Percentiles rank a stretch among this genome's conserved stretches.
phyloP scores from a whole-genome alignment of 768 basidiomycete genomes.

The Lentinula raphanica region DNA sequence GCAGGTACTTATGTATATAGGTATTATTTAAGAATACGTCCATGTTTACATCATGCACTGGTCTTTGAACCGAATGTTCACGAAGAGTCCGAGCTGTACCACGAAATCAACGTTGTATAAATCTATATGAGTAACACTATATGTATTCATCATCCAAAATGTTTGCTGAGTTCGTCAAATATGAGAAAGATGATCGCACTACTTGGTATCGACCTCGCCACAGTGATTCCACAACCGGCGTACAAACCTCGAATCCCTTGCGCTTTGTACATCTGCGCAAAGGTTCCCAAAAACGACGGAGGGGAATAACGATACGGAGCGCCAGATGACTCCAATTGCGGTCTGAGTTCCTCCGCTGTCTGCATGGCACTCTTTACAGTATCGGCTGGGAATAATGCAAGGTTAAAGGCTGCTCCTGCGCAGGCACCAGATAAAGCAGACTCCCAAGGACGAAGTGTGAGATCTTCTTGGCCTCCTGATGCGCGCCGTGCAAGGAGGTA shows the following conservation, averaged over 20 bases:
- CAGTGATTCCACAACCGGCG: slow-evolving; percentile 90
- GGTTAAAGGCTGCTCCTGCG: slow-evolving; percentile 80
- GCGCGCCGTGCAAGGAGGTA: slow-evolving; percentile 49
- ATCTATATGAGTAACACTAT: background rate
- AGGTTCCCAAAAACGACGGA: slow-evolving; percentile 47
- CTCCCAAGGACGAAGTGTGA: slow-evolving; percentile 67
- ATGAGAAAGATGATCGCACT: slow-evolving; percentile 92
- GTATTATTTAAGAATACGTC: too few species aligned
- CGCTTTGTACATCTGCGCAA: slow-evolving; percentile 62
- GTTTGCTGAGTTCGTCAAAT: slow-evolving; percentile 69
- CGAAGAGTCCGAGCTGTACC: too few species aligned
- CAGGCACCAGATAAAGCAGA: slow-evolving; percentile 82
- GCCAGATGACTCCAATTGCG: slow-evolving; percentile 27
- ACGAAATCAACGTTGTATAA: too few species aligned
- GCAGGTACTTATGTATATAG: too few species aligned
- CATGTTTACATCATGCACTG: too few species aligned
- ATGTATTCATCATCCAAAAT: slow-evolving; percentile 35
- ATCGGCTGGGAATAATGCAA: slow-evolving; percentile 93
- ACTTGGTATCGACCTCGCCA: slow-evolving; percentile 78
- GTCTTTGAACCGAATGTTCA: too few species aligned
- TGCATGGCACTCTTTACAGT: slow-evolving; percentile 93
- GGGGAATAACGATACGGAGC: slow-evolving; percentile 1
- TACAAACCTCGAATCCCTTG: slow-evolving; percentile 84
- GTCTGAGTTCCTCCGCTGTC: slow-evolving; percentile 84
- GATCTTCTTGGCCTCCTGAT: slow-evolving; percentile 7